Evolutionary conservation across 116 monocot genomes (phyloP).

Genomic region (Trichopus zeylanicus): DNA sequence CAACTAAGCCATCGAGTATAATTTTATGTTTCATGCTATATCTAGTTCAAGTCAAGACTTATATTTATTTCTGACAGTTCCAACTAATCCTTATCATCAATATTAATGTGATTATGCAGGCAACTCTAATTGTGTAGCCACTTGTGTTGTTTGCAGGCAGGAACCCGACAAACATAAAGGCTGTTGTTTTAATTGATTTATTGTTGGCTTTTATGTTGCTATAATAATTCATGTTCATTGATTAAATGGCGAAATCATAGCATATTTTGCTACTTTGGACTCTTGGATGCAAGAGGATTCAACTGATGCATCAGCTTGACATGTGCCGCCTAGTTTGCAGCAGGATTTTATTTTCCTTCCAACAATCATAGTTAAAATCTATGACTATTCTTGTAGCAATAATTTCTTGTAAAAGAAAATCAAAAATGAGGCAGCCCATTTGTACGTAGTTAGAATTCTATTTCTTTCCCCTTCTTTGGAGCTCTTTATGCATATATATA

Average conservation of each 20-base stretch:
- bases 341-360: neutral
- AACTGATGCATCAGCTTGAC: neutral
- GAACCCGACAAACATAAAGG: neutral
- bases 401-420: neutral
- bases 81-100: no score
- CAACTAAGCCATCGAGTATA: no score
- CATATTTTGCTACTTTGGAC: neutral
- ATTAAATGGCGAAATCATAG: no score
- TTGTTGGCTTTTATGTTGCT: neutral
- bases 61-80: no score
- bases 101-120: no score
- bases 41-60: no score
- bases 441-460: constrained; percentile 3
- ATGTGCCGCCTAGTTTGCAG: no score
- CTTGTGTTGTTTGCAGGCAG: neutral
- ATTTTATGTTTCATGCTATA: no score
- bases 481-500: no score
- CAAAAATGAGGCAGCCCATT: neutral
- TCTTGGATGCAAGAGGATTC: neutral
- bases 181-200: neutral
- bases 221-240: neutral
- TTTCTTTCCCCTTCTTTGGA: no score
- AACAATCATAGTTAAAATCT: neutral
- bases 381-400: constrained; percentile 2
- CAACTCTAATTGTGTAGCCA: no score